These are phyloP conservation scores for Colletotrichum ledebouriae DNA, from an alignment of 2,329 filamentous ascomycete species.

Conservation along the genomic window DNA sequence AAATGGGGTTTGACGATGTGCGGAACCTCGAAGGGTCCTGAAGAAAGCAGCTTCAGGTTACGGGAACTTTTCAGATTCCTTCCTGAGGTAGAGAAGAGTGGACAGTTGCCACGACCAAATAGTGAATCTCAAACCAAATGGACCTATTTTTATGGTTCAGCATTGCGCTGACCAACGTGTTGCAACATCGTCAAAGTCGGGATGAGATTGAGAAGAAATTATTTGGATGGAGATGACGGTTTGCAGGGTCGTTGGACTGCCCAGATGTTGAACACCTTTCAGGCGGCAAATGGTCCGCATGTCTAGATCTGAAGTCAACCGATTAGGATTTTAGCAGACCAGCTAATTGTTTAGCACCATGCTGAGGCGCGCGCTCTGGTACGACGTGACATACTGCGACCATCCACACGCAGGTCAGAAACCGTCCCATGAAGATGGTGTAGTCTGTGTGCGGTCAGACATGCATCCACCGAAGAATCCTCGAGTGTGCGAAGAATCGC, in stretches of 20 bases:
- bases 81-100: no score
- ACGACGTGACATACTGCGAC: slow-evolving; percentile 25
- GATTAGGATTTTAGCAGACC: slow-evolving; percentile 28
- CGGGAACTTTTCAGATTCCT: no score
- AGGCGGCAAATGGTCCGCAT: slow-evolving; percentile 10
- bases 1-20: no score
- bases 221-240: neutral
- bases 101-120: neutral
- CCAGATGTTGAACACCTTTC: slow-evolving; percentile 16
- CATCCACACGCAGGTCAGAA: slow-evolving; percentile 23
- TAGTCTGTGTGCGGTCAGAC: slow-evolving; percentile 28
- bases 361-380: neutral
- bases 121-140: neutral
- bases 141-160: neutral
- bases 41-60: no score
- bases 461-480: neutral
- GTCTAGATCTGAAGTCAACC: slow-evolving; percentile 24
- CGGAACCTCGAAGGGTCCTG: no score
- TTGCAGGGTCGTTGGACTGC: slow-evolving; percentile 30
- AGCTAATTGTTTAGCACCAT: neutral
- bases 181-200: neutral
- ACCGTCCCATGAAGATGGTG: slow-evolving; percentile 31
- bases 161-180: neutral
- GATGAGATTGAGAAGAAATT: neutral
- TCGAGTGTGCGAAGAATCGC: slow-evolving; percentile 3